These are phyloP conservation scores for Tricholoma hemisulphureum DNA, from an alignment of 768 basidiomycete genomes.

Conservation along the genomic window DNA sequence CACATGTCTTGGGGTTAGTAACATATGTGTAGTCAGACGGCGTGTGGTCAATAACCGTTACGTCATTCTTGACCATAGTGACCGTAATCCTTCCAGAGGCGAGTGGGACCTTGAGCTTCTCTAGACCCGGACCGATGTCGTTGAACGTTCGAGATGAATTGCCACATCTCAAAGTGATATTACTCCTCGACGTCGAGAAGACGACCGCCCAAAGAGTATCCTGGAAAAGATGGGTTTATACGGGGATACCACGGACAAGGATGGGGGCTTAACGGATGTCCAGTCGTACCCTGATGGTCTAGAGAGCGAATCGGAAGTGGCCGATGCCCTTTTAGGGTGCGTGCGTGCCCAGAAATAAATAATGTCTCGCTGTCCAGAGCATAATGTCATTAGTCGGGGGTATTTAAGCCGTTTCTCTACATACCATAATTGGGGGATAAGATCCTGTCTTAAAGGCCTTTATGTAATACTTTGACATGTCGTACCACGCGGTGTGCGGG, in stretches of 20 bases:
- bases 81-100: conserved; percentile 57
- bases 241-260: background rate
- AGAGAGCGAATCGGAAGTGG: conserved; percentile 42
- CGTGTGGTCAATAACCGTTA: conserved; percentile 48
- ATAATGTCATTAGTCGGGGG: background rate
- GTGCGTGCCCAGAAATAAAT: conserved; percentile 64
- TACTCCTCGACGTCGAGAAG: conserved; percentile 50
- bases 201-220: conserved; percentile 69
- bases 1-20: conserved; percentile 36
- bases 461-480: conserved; percentile 65
- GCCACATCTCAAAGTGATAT: conserved; percentile 50
- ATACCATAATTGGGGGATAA: conserved; percentile 55
- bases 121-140: conserved; percentile 50
- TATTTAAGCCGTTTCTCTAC: conserved; percentile 27
- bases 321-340: conserved; percentile 52
- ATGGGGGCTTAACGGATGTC: conserved; percentile 43
- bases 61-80: conserved; percentile 48
- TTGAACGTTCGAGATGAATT: conserved; percentile 37
- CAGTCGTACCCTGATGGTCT: conserved; percentile 51
- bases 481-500: conserved; percentile 55
- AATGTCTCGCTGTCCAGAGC: conserved; percentile 36
- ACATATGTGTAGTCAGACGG: conserved; percentile 44
- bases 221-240: conserved; percentile 26
- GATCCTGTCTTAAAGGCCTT: conserved; percentile 64
- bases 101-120: conserved; percentile 59